These are phyloP conservation scores for Macrocybe gigantea DNA, from an alignment of 768 basidiomycete species.

Conservation along the genomic window DNA sequence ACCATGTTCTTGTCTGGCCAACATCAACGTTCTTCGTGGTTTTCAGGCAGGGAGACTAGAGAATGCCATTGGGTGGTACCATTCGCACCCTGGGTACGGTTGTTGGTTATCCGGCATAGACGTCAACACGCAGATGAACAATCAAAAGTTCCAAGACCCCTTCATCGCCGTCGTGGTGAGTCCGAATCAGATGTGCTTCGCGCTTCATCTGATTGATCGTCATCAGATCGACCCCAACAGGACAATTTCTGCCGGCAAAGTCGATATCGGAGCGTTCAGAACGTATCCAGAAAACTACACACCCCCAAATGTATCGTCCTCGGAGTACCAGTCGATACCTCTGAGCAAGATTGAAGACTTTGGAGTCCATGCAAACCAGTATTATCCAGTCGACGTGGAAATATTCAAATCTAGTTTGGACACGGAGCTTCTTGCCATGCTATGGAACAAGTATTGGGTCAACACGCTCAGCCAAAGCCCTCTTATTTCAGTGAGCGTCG, in stretches of 20 bases:
- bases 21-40: constrained; percentile 1
- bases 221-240: constrained; percentile 93
- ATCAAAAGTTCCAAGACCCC: constrained; percentile 93
- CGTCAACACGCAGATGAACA: constrained; percentile 92
- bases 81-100: constrained; percentile 98
- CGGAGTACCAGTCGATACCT: constrained; percentile 95
- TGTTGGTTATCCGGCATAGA: constrained; percentile 99
- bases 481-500: constrained; percentile 69
- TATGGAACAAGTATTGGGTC: constrained; percentile 99
- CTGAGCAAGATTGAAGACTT: constrained; percentile 98
- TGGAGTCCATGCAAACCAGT: constrained; percentile 95
- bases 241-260: constrained; percentile 96
- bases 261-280: constrained; percentile 98
- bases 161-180: constrained; percentile 94
- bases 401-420: constrained; percentile 93
- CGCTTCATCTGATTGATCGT: background rate
- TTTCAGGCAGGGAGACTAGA: constrained; percentile 75
- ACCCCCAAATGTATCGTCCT: constrained; percentile 61
- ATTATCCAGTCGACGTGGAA: constrained; percentile 91
- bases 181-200: constrained; percentile 7
- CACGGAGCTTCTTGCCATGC: constrained; percentile 75
- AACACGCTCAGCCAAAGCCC: constrained; percentile 94
- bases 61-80: constrained; percentile 95
- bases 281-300: constrained; percentile 96
- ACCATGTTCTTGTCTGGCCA: background rate